These are phyloP conservation scores for Plasmodium inui DNA, from an alignment of 169 alveolate genomes.

Conservation along the genomic window DNA sequence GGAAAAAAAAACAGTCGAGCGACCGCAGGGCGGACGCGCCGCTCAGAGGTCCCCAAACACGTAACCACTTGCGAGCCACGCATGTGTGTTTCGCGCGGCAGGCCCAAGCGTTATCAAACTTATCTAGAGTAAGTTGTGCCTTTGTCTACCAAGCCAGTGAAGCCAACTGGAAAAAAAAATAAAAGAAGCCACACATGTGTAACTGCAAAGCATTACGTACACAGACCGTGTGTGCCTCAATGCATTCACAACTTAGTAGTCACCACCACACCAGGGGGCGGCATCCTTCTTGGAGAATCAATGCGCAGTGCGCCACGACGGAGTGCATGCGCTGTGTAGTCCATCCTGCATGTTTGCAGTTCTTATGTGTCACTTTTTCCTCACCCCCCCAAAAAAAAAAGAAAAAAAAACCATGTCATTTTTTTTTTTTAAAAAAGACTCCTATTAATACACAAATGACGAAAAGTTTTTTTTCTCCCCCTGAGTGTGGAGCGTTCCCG, in stretches of 20 bases:
- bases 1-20: background rate
- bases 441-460: background rate
- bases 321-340: background rate
- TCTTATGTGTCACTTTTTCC: background rate
- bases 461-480: background rate
- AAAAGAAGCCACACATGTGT: background rate
- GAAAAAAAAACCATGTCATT: background rate
- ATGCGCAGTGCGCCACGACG: background rate
- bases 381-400: background rate
- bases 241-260: background rate
- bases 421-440: background rate
- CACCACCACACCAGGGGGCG: background rate
- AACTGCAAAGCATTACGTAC: background rate
- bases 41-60: background rate
- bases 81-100: background rate
- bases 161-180: background rate
- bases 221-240: background rate
- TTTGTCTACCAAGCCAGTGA: background rate
- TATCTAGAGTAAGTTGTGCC: background rate
- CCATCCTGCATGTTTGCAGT: background rate
- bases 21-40: background rate
- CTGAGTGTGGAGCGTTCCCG: background rate
- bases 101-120: background rate
- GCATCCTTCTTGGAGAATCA: background rate
- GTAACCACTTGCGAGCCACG: background rate